Conservation (phyloP, 176 grass and related monocot species). For the Otatea glauca region DNA sequence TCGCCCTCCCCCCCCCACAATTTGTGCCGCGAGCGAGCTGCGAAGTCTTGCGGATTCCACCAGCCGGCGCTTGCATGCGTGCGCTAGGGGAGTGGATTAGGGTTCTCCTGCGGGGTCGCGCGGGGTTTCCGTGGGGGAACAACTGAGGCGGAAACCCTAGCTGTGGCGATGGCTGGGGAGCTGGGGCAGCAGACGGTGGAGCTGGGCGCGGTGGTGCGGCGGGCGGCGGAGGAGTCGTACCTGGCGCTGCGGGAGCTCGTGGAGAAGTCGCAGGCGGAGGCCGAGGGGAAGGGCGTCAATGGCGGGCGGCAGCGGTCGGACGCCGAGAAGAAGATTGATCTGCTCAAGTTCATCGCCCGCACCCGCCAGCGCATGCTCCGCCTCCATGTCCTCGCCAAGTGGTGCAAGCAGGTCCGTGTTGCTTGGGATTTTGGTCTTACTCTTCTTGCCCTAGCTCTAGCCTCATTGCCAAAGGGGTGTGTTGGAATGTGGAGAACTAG, state of each 20-base stretch:
- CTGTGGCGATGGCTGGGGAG: slow-evolving; percentile 60
- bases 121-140: background rate
- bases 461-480: background rate
- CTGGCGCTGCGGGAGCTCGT: slow-evolving; percentile 93
- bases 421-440: background rate
- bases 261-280: slow-evolving; percentile 68
- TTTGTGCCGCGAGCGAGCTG: background rate
- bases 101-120: background rate
- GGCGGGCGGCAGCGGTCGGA: slow-evolving; percentile 69
- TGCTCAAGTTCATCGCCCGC: slow-evolving; percentile 93
- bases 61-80: slow-evolving; percentile 2
- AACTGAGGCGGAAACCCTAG: slow-evolving; percentile 51
- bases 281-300: slow-evolving; percentile 54
- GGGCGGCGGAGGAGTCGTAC: slow-evolving; percentile 90
- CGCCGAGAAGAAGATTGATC: slow-evolving; percentile 96
- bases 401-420: slow-evolving; percentile 89
- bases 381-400: slow-evolving; percentile 96
- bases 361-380: slow-evolving; percentile 99
- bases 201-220: slow-evolving; percentile 78
- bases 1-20: background rate
- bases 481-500: background rate
- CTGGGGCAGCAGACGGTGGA: slow-evolving; percentile 91
- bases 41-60: background rate
- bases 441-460: background rate
- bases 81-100: background rate